Evolutionary conservation across 768 basidiomycete species (phyloP).

Genomic region (Dioszegia aurantiaca): DNA sequence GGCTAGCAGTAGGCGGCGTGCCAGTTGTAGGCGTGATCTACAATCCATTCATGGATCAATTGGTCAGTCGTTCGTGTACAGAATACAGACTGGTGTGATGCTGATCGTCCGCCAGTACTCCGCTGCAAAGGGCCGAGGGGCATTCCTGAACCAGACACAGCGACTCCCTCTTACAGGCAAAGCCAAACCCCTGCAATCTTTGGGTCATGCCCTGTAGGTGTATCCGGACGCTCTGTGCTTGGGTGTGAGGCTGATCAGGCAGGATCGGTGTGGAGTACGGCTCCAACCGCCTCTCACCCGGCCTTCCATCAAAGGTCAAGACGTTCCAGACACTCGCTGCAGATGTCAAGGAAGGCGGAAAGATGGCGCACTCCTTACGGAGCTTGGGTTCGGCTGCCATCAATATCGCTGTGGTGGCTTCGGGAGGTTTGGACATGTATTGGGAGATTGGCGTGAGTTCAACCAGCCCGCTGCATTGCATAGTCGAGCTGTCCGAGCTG

Average conservation of each 20-base stretch:
- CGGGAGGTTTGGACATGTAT: constrained; percentile 74
- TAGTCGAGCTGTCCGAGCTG: constrained; percentile 35
- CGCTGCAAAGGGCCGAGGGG: constrained; percentile 73
- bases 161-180: constrained; percentile 63
- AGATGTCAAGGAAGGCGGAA: constrained; percentile 68
- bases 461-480: constrained; percentile 58
- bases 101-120: constrained; percentile 57
- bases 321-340: constrained; percentile 76
- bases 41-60: constrained; percentile 84
- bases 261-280: constrained; percentile 44
- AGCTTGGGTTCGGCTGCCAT: constrained; percentile 65
- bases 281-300: constrained; percentile 25
- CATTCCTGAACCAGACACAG: constrained; percentile 62
- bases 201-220: constrained; percentile 63
- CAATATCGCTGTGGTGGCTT: constrained; percentile 62
- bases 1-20: constrained; percentile 73
- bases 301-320: constrained; percentile 57
- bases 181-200: constrained; percentile 62
- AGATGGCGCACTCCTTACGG: constrained; percentile 80
- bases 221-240: not conserved
- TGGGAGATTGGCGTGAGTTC: constrained; percentile 29
- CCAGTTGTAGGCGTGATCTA: constrained; percentile 89
- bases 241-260: not conserved
- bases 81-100: not conserved
- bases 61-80: constrained; percentile 56